Evolutionary conservation across 2,329 filamentous ascomycete genomes (phyloP).

Genomic region (Byssochlamys sp.): DNA sequence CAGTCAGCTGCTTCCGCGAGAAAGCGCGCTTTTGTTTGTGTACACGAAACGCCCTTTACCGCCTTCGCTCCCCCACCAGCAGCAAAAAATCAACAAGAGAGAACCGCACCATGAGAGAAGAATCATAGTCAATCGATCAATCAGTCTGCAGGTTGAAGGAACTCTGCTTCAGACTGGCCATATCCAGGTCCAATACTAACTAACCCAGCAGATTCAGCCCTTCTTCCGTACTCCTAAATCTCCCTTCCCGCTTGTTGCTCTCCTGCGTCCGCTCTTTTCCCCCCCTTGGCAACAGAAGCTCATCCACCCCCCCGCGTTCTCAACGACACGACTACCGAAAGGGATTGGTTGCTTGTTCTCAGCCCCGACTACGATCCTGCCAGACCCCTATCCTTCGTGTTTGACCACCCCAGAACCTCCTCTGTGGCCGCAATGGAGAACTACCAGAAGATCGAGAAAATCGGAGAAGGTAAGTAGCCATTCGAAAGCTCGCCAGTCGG

Average conservation of each 20-base stretch:
- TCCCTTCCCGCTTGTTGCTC: constrained; percentile 18
- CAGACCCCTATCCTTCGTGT: neutral
- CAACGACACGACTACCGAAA: constrained; percentile 1
- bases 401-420: neutral
- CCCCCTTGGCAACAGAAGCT: constrained; percentile 14
- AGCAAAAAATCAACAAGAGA: constrained; percentile 18
- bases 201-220: neutral
- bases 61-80: constrained; percentile 29
- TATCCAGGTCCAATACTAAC: neutral
- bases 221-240: neutral
- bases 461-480: constrained; percentile 67
- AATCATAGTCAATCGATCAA: too few relatives aligned
- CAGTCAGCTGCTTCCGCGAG: constrained; percentile 7
- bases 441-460: constrained; percentile 93
- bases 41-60: constrained; percentile 26
- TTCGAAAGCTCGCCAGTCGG: neutral
- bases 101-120: neutral
- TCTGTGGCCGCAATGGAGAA: constrained; percentile 61
- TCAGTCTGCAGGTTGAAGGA: neutral
- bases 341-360: neutral
- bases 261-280: constrained; percentile 10
- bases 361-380: neutral
- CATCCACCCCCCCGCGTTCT: constrained; percentile 14
- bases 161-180: neutral
- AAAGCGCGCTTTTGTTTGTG: constrained; percentile 26